These are phyloP conservation scores for Poa pratensis DNA, from an alignment of 176 grass and related monocot species.

Conservation along the genomic window DNA sequence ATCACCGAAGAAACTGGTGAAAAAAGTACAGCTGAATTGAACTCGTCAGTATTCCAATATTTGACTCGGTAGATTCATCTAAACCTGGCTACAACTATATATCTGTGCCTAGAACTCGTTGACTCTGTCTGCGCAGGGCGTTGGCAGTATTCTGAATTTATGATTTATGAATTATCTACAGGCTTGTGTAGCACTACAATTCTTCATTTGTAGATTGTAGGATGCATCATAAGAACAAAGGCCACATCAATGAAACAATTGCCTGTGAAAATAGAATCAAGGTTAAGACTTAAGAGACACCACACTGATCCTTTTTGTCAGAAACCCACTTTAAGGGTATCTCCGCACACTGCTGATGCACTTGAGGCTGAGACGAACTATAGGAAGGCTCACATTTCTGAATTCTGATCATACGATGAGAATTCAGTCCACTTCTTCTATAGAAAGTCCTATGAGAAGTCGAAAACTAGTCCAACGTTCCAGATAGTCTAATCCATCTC, in stretches of 20 bases:
- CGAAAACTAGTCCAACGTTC: not conserved
- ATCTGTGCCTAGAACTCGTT: not conserved
- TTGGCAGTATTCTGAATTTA: not conserved
- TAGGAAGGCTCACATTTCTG: not conserved
- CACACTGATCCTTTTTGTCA: not conserved
- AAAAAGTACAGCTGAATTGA: slow-evolving; percentile 16
- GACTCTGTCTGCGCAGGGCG: not conserved
- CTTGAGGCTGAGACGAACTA: slow-evolving; percentile 5
- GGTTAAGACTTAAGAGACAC: too few relatives aligned
- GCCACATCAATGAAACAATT: not conserved
- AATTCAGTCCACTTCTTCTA: not conserved
- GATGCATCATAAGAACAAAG: not conserved
- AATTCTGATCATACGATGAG: not conserved
- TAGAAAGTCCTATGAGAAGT: not conserved
- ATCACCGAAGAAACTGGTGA: not conserved
- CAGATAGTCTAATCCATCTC: not conserved
- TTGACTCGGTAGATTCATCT: not conserved
- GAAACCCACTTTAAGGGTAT: not conserved
- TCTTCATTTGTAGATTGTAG: not conserved
- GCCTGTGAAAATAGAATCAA: not conserved
- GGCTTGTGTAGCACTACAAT: not conserved
- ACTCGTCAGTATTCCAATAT: not conserved
- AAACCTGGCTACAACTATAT: slow-evolving; percentile 14
- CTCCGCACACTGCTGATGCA: not conserved
- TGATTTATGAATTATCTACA: slow-evolving; percentile 2